Conservation (phyloP, 257 asterid genomes). For the Solanum arcanum region DNA sequence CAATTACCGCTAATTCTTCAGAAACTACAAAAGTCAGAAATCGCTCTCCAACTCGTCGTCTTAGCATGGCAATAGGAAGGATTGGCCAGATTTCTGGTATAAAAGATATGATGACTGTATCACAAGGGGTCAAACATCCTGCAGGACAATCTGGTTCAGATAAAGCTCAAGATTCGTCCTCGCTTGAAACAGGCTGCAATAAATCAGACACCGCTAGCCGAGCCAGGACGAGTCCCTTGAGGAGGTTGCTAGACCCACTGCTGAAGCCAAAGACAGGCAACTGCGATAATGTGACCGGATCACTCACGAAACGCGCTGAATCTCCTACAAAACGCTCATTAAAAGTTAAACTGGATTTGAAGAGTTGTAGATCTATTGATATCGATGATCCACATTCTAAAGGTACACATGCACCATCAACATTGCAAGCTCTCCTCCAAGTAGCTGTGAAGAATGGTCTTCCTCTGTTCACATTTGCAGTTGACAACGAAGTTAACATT, state of each 20-base stretch:
- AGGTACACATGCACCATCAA: constrained; percentile 19
- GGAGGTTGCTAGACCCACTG: constrained; percentile 70
- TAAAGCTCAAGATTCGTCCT: constrained; percentile 10
- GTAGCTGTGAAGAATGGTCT: constrained; percentile 63
- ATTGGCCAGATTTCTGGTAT: constrained; percentile 33
- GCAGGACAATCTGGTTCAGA: constrained; percentile 6
- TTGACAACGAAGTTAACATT: constrained; percentile 45
- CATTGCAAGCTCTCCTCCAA: constrained; percentile 59
- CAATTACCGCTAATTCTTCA: constrained; percentile 1
- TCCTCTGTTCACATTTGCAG: constrained; percentile 71
- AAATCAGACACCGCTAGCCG: constrained; percentile 32
- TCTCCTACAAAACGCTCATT: constrained; percentile 19
- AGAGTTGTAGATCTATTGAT: constrained; percentile 21
- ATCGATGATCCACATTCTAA: constrained; percentile 15
- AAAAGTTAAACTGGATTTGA: constrained; percentile 28
- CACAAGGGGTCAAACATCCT: constrained; percentile 1
- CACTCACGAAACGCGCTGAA: constrained; percentile 14
- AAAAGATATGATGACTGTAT: constrained; percentile 10
- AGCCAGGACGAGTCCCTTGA: constrained; percentile 61
- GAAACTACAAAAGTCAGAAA: constrained; percentile 31
- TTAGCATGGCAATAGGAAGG: constrained; percentile 32
- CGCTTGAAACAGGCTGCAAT: constrained; percentile 12
- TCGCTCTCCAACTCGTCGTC: constrained; percentile 50
- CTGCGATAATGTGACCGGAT: constrained; percentile 17
- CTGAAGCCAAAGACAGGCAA: constrained; percentile 44